These are phyloP conservation scores for Dendrobium officinale DNA, from an alignment of 106 monocot genomes.

Conservation along the genomic window DNA sequence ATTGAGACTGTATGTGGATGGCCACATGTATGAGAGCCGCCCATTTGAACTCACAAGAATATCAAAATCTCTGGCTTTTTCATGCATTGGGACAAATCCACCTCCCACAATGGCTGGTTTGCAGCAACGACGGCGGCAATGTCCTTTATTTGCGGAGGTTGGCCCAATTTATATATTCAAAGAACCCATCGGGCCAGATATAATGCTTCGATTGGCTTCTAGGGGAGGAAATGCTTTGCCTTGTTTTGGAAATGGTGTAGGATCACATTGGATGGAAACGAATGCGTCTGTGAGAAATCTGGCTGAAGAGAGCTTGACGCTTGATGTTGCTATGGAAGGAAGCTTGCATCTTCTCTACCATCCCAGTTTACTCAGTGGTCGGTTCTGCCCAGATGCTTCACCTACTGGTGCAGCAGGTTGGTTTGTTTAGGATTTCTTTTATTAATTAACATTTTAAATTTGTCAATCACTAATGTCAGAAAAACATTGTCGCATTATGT, in stretches of 20 bases:
- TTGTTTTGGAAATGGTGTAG: constrained; percentile 77
- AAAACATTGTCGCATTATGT: not conserved
- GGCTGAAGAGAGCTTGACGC: constrained; percentile 56
- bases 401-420: constrained; percentile 90
- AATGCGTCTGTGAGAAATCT: constrained; percentile 45
- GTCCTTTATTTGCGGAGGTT: constrained; percentile 99
- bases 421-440: constrained; percentile 8
- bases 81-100: constrained; percentile 96
- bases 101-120: constrained; percentile 97
- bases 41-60: constrained; percentile 88
- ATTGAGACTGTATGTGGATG: constrained; percentile 83
- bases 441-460: constrained; percentile 1
- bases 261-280: constrained; percentile 40
- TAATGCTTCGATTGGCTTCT: constrained; percentile 60
- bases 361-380: constrained; percentile 71
- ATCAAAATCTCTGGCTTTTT: constrained; percentile 86
- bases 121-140: constrained; percentile 79
- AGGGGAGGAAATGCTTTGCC: constrained; percentile 84
- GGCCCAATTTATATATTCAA: constrained; percentile 94
- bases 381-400: constrained; percentile 93
- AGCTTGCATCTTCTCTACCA: constrained; percentile 92
- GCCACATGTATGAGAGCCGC: constrained; percentile 82
- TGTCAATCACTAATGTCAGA: not conserved
- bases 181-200: constrained; percentile 81
- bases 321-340: constrained; percentile 65